Base-by-base conservation (phyloP, 495 filamentous ascomycete genomes). In the Penicillium silybi region DNA sequence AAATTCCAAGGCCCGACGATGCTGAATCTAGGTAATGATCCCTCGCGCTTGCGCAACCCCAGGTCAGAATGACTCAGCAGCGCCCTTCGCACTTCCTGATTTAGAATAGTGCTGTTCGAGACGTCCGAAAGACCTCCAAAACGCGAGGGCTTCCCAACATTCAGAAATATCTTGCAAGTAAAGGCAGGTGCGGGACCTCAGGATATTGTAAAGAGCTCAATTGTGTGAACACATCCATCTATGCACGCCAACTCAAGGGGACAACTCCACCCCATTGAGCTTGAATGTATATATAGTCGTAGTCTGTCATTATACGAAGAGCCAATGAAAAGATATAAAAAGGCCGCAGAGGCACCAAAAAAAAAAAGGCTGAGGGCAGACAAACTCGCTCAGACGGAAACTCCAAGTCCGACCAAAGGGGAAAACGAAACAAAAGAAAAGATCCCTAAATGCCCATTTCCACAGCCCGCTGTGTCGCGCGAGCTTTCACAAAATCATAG, bases 401-500 rank as follows among this genome's bases (percentile, higher is more conserved):
- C 53, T 56, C 56, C 53, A 37, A 37, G 50, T 48, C 54, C 46
- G 47, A 52, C 54, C 52, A 56, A 49, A 17, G 44, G 44, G 42
- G 62, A 55, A 62, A 48, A 44, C 52, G 41, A 61, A 39, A 53
- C 48, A 41, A 51, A 49, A 40, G 27, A 20, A 52, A 54, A 47
- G 27, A 34, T 54, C 34, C 48, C 56, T 69, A 76, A 52, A 62
- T 58, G 37, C 65, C 64, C 43, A 64, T 45, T 56, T 67, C 64
- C 63, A 72, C 57, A 60, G 71, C 69, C 54, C 66, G 72, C 59
- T 69, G 65, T 62, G 71, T 64, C 55, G 67, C 70, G 46, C 69
- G 74, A 48, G 72, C 59, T 48, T 67, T 72, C 29, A 75, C 63
- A 61, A 76, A 78, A 52, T 71, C 69, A 61, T 69, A 71, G 37